Conservation (phyloP, 2,329 filamentous ascomycete genomes). For the Alternaria novae-zelandiae region DNA sequence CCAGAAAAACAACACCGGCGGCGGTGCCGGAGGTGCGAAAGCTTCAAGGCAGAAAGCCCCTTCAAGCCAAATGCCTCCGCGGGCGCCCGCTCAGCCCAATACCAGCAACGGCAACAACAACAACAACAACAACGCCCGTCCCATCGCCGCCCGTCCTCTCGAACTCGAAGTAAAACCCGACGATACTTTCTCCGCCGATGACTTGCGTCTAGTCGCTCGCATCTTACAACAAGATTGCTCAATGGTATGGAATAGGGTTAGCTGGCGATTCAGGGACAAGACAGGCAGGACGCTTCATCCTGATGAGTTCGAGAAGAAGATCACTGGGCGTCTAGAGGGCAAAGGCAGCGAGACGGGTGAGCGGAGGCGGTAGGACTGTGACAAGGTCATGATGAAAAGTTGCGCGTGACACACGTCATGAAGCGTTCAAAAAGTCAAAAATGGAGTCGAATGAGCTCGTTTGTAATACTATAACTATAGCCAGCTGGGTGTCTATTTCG, state of each 20-base stretch:
- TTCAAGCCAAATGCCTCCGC: slow-evolving; percentile 7
- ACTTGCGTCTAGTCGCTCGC: slow-evolving; percentile 52
- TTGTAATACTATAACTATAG: neutral
- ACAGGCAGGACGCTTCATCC: slow-evolving; percentile 56
- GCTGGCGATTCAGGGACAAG: slow-evolving; percentile 56
- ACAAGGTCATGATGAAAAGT: neutral
- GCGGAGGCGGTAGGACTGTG: neutral
- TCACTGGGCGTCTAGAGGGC: slow-evolving; percentile 33
- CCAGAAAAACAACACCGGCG: neutral
- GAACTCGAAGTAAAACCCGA: slow-evolving; percentile 36
- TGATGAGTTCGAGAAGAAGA: slow-evolving; percentile 53
- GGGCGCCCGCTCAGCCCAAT: neutral
- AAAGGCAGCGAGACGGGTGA: slow-evolving; percentile 1
- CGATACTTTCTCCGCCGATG: slow-evolving; percentile 32
- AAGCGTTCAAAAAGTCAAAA: neutral
- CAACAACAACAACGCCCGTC: neutral
- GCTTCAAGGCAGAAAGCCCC: neutral
- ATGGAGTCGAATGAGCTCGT: neutral
- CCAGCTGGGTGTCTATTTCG: neutral
- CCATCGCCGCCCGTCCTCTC: slow-evolving; percentile 1
- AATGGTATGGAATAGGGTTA: slow-evolving; percentile 56
- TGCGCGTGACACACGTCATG: neutral
- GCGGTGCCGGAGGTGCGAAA: neutral
- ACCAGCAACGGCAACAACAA: neutral
- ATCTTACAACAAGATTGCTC: slow-evolving; percentile 53